Percentiles rank a stretch among this genome's conserved stretches.
phyloP scores from a whole-genome alignment of 768 basidiomycete genomes.

The Fomitopsis serialis region DNA sequence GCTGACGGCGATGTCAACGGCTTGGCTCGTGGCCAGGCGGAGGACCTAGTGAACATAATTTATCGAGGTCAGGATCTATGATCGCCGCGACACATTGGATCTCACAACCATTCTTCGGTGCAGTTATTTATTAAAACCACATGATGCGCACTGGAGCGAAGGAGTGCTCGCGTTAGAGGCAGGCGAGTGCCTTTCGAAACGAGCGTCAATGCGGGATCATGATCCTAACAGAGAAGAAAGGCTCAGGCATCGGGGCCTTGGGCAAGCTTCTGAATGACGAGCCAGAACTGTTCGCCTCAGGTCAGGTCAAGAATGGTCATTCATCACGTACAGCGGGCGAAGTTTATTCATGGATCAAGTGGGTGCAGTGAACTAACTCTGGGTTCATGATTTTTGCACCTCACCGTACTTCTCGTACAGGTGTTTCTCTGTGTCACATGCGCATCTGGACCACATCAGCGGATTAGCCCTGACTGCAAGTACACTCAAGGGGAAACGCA shows the following conservation, averaged over 20 bases:
- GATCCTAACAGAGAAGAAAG: constrained; percentile 31
- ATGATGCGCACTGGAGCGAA: constrained; percentile 61
- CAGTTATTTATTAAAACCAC: constrained; percentile 88
- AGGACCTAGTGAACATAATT: constrained; percentile 84
- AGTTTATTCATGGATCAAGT: constrained; percentile 39
- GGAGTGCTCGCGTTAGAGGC: constrained; percentile 86
- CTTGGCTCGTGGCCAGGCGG: constrained; percentile 47
- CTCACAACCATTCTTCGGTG: constrained; percentile 5
- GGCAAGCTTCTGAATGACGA: constrained; percentile 50
- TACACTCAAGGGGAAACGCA: constrained; percentile 54
- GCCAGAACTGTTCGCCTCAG: constrained; percentile 46
- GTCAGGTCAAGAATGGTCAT: constrained; percentile 16
- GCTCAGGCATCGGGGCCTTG: constrained; percentile 83
- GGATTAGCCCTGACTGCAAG: constrained; percentile 84
- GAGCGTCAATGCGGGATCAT: too few species aligned
- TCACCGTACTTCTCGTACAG: constrained; percentile 30
- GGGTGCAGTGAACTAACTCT: neutral
- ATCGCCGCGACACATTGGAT: neutral
- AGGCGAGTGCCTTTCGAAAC: constrained; percentile 40
- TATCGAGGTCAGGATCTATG: constrained; percentile 61
- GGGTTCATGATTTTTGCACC: neutral
- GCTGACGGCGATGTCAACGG: neutral
- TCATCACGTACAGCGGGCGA: constrained; percentile 35
- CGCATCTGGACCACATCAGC: constrained; percentile 86
- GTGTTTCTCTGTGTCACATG: constrained; percentile 82